These are phyloP conservation scores for Helotiales sp. DNA, from an alignment of 2,329 filamentous ascomycete species.

Conservation along the genomic window DNA sequence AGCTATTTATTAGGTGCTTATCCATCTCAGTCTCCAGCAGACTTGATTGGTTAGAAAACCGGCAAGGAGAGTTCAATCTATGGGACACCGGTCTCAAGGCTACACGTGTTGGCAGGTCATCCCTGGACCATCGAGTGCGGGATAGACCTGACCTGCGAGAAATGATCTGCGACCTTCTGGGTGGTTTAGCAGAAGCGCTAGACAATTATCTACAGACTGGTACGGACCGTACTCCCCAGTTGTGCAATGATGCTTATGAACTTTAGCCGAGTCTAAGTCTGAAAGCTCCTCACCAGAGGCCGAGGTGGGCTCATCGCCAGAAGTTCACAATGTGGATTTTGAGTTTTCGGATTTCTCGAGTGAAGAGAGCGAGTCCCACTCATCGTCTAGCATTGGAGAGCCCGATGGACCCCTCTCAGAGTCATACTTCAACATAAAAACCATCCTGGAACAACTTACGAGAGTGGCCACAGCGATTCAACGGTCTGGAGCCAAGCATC, in stretches of 20 bases:
- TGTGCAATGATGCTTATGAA: too few species aligned
- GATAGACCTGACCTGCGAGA: slow-evolving; percentile 1
- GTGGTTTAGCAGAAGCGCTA: neutral
- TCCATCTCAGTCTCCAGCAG: neutral
- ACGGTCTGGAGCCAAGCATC: neutral
- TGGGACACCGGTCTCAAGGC: slow-evolving; percentile 4
- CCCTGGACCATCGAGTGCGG: slow-evolving; percentile 1
- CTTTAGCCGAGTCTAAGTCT: too few species aligned
- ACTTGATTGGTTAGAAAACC: slow-evolving; percentile 1
- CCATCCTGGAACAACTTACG: slow-evolving; percentile 4
- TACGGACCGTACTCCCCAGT: too few species aligned
- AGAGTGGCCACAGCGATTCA: neutral
- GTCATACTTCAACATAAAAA: neutral
- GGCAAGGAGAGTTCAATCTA: slow-evolving; percentile 8
- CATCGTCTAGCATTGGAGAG: neutral
- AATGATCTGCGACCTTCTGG: slow-evolving; percentile 2
- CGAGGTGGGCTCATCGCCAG: too few species aligned
- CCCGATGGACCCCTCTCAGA: neutral
- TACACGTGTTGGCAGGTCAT: neutral
- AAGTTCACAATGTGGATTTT: too few species aligned
- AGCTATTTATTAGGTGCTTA: neutral
- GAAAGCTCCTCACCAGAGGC: too few species aligned
- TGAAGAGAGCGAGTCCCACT: neutral
- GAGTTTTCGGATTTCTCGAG: too few species aligned
- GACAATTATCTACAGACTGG: too few species aligned